phyloP scores from a whole-genome alignment of 768 basidiomycete genomes.

The Pisolithus albus region DNA sequence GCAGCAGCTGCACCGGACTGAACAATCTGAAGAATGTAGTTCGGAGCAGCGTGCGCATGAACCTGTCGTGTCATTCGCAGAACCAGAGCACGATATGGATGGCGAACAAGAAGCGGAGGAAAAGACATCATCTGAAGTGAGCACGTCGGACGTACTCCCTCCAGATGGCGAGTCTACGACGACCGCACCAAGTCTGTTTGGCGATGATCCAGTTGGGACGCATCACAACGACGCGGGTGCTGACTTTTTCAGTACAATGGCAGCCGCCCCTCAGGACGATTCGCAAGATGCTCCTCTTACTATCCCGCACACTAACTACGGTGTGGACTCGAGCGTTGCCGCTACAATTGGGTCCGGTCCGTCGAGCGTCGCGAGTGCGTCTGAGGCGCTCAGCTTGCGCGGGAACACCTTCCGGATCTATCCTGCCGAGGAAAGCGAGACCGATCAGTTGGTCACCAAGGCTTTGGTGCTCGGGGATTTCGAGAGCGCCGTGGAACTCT shows the following conservation, averaged over 20 bases:
- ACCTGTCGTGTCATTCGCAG: conserved; percentile 78
- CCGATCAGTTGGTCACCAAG: conserved; percentile 83
- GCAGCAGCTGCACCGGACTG: conserved; percentile 20
- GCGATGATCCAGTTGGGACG: conserved; percentile 65
- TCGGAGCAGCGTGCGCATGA: conserved; percentile 49
- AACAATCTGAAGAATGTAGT: conserved; percentile 33
- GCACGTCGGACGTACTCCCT: conserved; percentile 58
- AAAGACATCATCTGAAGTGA: conserved; percentile 58
- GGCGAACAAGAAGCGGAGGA: conserved; percentile 27
- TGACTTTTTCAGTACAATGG: conserved; percentile 88
- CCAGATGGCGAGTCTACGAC: conserved; percentile 75
- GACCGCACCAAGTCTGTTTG: conserved; percentile 83
- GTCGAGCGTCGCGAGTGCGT: conserved; percentile 70
- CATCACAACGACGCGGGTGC: conserved; percentile 50
- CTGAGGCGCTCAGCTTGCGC: conserved; percentile 42
- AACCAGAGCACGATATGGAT: conserved; percentile 47
- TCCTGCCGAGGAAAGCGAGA: conserved; percentile 78
- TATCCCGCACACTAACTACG: conserved; percentile 76
- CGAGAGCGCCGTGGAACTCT: conserved; percentile 82
- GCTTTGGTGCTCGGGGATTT: conserved; percentile 97
- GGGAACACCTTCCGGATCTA: conserved; percentile 87
- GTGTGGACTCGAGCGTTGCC: conserved; percentile 84
- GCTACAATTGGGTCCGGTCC: conserved; percentile 92
- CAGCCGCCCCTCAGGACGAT: conserved; percentile 40
- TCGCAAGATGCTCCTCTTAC: conserved; percentile 34